Evolutionary conservation across 352 stramenopile species (phyloP).

Genomic region (Phytophthora palmivora): DNA sequence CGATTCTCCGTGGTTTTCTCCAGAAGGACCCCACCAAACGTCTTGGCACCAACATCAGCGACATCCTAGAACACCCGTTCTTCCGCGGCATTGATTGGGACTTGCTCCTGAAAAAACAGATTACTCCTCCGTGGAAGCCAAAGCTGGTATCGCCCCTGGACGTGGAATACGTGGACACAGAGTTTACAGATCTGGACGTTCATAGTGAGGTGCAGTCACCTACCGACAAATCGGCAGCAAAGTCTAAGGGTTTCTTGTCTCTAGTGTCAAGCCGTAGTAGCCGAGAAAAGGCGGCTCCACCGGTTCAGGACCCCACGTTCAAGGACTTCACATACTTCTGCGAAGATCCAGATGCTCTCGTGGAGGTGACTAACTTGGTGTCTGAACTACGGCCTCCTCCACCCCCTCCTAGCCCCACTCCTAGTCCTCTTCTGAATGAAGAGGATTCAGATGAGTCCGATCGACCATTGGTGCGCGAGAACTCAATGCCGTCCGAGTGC

Average conservation of each 20-base stretch:
- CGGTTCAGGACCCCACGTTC: slow-evolving; percentile 87
- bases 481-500: slow-evolving; percentile 42
- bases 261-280: slow-evolving; percentile 72
- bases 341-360: slow-evolving; percentile 85
- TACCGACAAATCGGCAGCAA: slow-evolving; percentile 77
- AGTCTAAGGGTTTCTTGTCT: slow-evolving; percentile 86
- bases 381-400: slow-evolving; percentile 72
- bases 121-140: slow-evolving; percentile 88
- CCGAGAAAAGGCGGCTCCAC: slow-evolving; percentile 72
- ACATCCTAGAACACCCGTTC: slow-evolving; percentile 85
- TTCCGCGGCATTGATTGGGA: slow-evolving; percentile 89
- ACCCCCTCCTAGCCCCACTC: slow-evolving; percentile 32
- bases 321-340: slow-evolving; percentile 93
- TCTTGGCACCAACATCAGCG: slow-evolving; percentile 88
- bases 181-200: slow-evolving; percentile 89
- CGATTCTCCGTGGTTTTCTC: slow-evolving; percentile 82
- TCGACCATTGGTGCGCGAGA: slow-evolving; percentile 19
- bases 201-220: slow-evolving; percentile 84
- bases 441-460: slow-evolving; percentile 48
- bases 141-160: slow-evolving; percentile 82
- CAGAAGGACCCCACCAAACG: slow-evolving; percentile 90
- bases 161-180: slow-evolving; percentile 86
- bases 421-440: slow-evolving; percentile 38
- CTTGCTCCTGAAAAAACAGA: slow-evolving; percentile 82
- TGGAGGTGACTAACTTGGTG: slow-evolving; percentile 83